Conservation (phyloP, 1,284 basidiomycete species). For the Puccinia hordei region DNA sequence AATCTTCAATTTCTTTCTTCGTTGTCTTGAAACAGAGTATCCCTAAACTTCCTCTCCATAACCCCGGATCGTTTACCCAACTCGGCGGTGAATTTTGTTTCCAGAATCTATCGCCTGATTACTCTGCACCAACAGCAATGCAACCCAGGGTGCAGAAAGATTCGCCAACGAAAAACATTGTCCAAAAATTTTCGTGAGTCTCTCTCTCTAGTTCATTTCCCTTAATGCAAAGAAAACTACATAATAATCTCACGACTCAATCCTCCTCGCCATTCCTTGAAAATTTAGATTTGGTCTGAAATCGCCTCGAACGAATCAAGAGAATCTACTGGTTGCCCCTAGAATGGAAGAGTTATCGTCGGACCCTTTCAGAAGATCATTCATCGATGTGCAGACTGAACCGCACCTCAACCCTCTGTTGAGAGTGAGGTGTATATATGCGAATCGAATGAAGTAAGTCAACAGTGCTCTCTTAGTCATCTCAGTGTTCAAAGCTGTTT, state of each 20-base stretch:
- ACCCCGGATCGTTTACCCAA: constrained; percentile 40
- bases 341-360: not conserved
- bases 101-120: constrained; percentile 3
- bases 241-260: too few species aligned
- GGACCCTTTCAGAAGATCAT: constrained; percentile 27
- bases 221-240: too few species aligned
- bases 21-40: constrained; percentile 11
- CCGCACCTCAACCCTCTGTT: not conserved
- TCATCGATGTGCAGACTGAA: not conserved
- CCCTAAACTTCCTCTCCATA: constrained; percentile 17
- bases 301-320: not conserved
- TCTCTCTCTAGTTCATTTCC: too few species aligned
- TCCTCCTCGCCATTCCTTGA: not conserved
- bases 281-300: constrained; percentile 1
- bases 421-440: constrained; percentile 22
- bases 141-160: too few species aligned
- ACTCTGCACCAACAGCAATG: not conserved
- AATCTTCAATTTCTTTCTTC: not conserved
- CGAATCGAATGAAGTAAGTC: constrained; percentile 46
- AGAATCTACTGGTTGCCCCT: not conserved
- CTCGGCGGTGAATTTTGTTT: constrained; percentile 45
- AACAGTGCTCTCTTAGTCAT: too few species aligned
- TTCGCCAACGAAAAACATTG: not conserved
- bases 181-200: not conserved
- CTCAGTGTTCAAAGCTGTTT: too few species aligned